phyloP scores from a whole-genome alignment of 1,284 basidiomycete genomes.

The Coniferiporia weirii region DNA sequence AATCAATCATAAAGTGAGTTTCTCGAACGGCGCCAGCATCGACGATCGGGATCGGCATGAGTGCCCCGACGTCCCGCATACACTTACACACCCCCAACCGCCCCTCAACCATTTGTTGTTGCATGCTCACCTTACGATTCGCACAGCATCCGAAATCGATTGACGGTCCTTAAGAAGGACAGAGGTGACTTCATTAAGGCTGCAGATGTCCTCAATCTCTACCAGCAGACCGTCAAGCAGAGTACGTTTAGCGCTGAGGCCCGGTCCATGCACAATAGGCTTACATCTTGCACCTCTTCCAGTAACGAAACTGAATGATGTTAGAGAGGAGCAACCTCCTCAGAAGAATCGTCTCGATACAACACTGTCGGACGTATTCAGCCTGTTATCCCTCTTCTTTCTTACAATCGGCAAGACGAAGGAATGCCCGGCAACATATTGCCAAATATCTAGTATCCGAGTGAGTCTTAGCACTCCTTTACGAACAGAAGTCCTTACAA shows the following conservation, averaged over 20 bases:
- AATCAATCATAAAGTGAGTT: conserved; percentile 83
- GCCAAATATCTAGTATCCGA: conserved; percentile 89
- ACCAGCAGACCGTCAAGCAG: conserved; percentile 93
- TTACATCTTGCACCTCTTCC: neutral
- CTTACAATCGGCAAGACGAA: conserved; percentile 90
- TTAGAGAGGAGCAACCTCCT: conserved; percentile 73
- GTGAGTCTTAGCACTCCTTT: conserved; percentile 46
- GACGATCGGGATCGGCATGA: neutral
- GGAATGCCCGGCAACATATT: conserved; percentile 90
- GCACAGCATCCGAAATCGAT: conserved; percentile 82
- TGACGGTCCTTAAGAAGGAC: conserved; percentile 87
- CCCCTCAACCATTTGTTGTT: conserved; percentile 9
- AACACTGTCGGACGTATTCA: conserved; percentile 90
- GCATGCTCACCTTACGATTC: conserved; percentile 25
- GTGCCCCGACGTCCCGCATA: neutral
- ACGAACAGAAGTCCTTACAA: neutral
- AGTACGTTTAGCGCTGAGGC: conserved; percentile 40
- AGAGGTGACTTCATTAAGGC: conserved; percentile 85
- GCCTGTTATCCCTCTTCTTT: conserved; percentile 86
- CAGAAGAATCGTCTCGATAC: conserved; percentile 90
- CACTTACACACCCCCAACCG: neutral
- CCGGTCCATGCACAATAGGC: neutral
- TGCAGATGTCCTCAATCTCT: conserved; percentile 90
- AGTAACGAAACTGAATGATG: conserved; percentile 91
- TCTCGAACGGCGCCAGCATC: neutral